Conservation (phyloP, 768 basidiomycete species). For the Harrya chromipes region DNA sequence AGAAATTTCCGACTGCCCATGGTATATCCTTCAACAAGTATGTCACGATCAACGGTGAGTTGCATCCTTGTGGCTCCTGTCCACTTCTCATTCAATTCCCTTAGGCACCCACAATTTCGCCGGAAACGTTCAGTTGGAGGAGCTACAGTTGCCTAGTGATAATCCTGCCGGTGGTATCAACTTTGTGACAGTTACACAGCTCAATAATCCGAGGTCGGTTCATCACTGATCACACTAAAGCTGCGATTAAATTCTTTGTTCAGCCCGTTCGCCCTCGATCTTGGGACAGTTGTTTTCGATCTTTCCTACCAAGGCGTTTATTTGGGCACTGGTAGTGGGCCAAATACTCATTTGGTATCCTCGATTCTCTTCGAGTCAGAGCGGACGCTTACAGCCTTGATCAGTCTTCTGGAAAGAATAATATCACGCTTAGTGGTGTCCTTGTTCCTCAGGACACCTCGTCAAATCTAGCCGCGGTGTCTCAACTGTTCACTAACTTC, state of each 20-base stretch:
- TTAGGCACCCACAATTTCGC: constrained; percentile 61
- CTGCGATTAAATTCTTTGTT: neutral
- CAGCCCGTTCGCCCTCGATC: constrained; percentile 65
- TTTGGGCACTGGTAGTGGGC: constrained; percentile 54
- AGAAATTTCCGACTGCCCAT: constrained; percentile 64
- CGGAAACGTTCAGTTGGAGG: constrained; percentile 50
- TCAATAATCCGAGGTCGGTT: constrained; percentile 56
- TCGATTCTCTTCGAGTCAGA: neutral
- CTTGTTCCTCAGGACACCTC: constrained; percentile 51
- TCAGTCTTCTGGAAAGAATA: constrained; percentile 53
- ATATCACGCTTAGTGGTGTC: constrained; percentile 55
- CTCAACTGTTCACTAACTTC: constrained; percentile 66
- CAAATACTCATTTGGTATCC: constrained; percentile 49
- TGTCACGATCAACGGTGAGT: constrained; percentile 52
- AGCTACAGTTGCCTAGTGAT: constrained; percentile 65
- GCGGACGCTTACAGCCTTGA: constrained; percentile 1
- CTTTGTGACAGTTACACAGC: constrained; percentile 52
- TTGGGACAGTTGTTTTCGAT: constrained; percentile 65
- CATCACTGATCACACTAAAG: neutral
- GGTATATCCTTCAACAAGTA: constrained; percentile 63
- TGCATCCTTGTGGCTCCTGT: neutral
- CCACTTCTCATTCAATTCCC: neutral
- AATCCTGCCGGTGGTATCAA: constrained; percentile 65
- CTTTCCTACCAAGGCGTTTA: constrained; percentile 55
- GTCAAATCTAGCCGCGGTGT: constrained; percentile 46